Evolutionary conservation across 129 eudicot genomes (phyloP).

Genomic region (Scalesia atractyloides): DNA sequence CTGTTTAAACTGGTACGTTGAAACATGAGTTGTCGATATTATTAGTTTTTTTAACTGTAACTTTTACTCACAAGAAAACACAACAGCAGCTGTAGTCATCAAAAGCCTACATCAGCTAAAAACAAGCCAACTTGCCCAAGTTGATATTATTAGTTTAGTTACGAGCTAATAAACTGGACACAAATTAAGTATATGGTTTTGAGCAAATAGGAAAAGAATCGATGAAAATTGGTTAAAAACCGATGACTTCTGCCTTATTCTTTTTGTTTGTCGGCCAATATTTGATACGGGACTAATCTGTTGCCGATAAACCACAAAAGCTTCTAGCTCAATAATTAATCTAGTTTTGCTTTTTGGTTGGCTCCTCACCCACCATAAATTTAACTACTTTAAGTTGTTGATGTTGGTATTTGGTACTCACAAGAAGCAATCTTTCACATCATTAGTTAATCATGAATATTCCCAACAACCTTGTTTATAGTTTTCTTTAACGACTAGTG

Average conservation of each 20-base stretch:
- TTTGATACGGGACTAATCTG: background rate
- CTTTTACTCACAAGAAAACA: too few relatives aligned
- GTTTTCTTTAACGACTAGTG: too few relatives aligned
- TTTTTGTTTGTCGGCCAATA: background rate
- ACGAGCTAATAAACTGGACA: too few relatives aligned
- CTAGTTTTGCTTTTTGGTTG: background rate
- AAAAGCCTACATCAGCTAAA: too few relatives aligned
- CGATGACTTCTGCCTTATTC: background rate
- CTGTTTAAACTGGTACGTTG: too few relatives aligned
- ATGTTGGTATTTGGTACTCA: background rate
- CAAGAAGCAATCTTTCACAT: constrained; percentile 4
- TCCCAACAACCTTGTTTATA: constrained; percentile 8
- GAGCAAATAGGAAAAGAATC: background rate
- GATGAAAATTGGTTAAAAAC: background rate
- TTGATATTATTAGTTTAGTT: too few relatives aligned
- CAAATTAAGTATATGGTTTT: too few relatives aligned
- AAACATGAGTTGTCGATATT: too few relatives aligned
- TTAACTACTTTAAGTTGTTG: background rate
- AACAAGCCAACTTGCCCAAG: too few relatives aligned
- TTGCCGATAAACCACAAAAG: background rate
- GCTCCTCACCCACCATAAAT: background rate
- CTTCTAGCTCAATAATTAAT: background rate
- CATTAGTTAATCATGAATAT: constrained; percentile 4
- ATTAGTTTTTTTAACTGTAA: too few relatives aligned
- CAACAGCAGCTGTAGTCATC: too few relatives aligned